A percentile compares a stretch with the other conserved stretches of the same genome.
These are phyloP conservation scores for Cladochytrium replicatum DNA, from an alignment of 192 early-diverging fungal genomes.

Conservation along the genomic window DNA sequence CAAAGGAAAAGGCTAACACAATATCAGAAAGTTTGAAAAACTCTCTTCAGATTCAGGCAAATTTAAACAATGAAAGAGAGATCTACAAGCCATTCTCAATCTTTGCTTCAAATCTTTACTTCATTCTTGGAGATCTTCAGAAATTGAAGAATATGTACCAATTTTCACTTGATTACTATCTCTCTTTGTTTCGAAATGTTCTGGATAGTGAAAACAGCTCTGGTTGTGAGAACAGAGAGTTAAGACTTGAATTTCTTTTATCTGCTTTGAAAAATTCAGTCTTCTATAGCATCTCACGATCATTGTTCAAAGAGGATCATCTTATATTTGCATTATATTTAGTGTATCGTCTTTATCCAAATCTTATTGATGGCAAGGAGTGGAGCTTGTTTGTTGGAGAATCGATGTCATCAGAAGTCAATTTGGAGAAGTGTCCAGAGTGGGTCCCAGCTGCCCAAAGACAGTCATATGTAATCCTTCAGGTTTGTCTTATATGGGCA, in stretches of 20 bases:
- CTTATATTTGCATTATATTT: constrained; percentile 43
- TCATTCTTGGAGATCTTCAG: constrained; percentile 36
- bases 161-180: constrained; percentile 37
- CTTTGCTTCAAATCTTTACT: constrained; percentile 39
- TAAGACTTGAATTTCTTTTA: constrained; percentile 33
- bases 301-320: constrained; percentile 43
- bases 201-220: constrained; percentile 24
- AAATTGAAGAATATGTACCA: constrained; percentile 50
- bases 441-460: constrained; percentile 43
- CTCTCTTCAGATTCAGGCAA: constrained; percentile 35
- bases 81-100: constrained; percentile 37
- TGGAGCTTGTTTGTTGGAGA: constrained; percentile 40
- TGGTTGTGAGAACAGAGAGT: constrained; percentile 24
- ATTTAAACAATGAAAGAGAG: constrained; percentile 43
- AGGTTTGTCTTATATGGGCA: too few species aligned
- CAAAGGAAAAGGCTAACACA: constrained; percentile 41
- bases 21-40: constrained; percentile 37
- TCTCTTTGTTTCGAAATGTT: constrained; percentile 36
- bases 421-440: constrained; percentile 20
- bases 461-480: too few species aligned
- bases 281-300: constrained; percentile 32
- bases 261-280: constrained; percentile 31
- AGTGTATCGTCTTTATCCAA: constrained; percentile 23
- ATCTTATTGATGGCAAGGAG: constrained; percentile 37
- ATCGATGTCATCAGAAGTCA: constrained; percentile 21